Percentiles rank a stretch among this genome's conserved stretches.
Evolutionary conservation across 805 yeast species (phyloP).

Genomic region (Kluyveromyces nonfermentans): DNA sequence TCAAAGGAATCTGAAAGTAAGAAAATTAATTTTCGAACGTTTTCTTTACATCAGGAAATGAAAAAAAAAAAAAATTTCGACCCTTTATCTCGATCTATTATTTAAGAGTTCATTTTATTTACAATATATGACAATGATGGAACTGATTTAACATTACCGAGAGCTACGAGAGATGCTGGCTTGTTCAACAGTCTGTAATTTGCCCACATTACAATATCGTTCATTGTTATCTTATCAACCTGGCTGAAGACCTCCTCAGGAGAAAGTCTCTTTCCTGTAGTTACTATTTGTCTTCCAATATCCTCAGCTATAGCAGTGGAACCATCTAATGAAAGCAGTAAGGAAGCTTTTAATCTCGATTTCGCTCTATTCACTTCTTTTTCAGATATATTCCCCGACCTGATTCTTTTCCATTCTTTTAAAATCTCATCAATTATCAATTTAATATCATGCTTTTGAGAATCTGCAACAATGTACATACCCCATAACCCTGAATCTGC

Average conservation of each 20-base stretch:
- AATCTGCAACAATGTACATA: constrained; percentile 78
- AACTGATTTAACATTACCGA: constrained; percentile 69
- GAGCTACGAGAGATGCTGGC: constrained; percentile 84
- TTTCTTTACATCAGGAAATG: not conserved
- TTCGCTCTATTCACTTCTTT: constrained; percentile 92
- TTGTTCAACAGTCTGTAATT: constrained; percentile 66
- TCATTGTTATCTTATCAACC: constrained; percentile 67
- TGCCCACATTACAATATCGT: constrained; percentile 84
- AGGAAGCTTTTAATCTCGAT: constrained; percentile 87
- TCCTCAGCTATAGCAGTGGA: constrained; percentile 96
- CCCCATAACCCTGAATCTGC: constrained; percentile 99
- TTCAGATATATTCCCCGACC: constrained; percentile 63
- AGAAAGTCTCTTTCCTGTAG: constrained; percentile 62
- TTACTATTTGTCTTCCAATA: constrained; percentile 92
- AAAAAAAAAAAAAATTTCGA: too few relatives aligned
- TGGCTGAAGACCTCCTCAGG: constrained; percentile 43
- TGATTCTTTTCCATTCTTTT: constrained; percentile 83
- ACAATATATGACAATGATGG: constrained; percentile 61
- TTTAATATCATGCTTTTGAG: constrained; percentile 52
- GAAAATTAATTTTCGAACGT: too few relatives aligned
- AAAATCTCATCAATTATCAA: constrained; percentile 65
- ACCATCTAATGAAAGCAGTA: constrained; percentile 83
- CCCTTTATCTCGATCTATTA: too few relatives aligned
- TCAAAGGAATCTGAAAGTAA: too few relatives aligned
- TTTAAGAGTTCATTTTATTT: constrained; percentile 17